Evolutionary conservation across 2,329 filamentous ascomycete genomes (phyloP), one percentile per base, ranked within the genome.

Genomic region (Monosporascus sp.): DNA sequence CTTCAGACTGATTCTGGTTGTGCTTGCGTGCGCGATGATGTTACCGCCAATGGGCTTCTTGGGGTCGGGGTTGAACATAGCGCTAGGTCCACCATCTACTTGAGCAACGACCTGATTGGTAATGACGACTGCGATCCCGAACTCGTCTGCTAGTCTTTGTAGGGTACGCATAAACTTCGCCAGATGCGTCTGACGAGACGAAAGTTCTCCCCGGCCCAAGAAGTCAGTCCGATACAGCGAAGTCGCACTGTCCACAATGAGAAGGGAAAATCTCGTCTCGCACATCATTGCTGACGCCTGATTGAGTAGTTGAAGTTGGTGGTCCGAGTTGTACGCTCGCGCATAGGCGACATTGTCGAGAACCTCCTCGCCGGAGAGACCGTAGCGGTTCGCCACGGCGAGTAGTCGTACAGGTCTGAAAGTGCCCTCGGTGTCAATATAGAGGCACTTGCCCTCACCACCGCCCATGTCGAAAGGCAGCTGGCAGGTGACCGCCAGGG

Each of bases 21-120:
- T 99, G 67, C 91, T 96, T 50, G 94, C 92, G 71, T 99, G 94
- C 3, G 95, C 94, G 69, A 99, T 97, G 61, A 99, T 99, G 72
- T 99, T 97, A 59, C 94, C 94, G 62, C 94, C 94, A 69, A 99
- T 97, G 0, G 94, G 94, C 73, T 99, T 99, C 82, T 99, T 99
- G 7, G 94, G 94, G 66, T 99, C 95, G 0, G 95, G 94, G 63
- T 99, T 99, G 78, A 96, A 99, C 94, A 99, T 99, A 57, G 93
- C 86, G 66, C 88, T 93, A 31, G 93, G 92, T 3, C 94, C 94
- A 58, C 94, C 94, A 67, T 99, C 94, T 8, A 99, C 94, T 71
- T 99, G 95, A 9, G 94, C 94, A 41, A 99, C 95, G 31, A 99
- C 94, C 71, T 99, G 94, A 69, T 99, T 99, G 44, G 94, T 97